A percentile compares a stretch with the other conserved stretches of the same genome.
phyloP scores from a whole-genome alignment of 345 rosid species.

The Hibiscus mutabilis region DNA sequence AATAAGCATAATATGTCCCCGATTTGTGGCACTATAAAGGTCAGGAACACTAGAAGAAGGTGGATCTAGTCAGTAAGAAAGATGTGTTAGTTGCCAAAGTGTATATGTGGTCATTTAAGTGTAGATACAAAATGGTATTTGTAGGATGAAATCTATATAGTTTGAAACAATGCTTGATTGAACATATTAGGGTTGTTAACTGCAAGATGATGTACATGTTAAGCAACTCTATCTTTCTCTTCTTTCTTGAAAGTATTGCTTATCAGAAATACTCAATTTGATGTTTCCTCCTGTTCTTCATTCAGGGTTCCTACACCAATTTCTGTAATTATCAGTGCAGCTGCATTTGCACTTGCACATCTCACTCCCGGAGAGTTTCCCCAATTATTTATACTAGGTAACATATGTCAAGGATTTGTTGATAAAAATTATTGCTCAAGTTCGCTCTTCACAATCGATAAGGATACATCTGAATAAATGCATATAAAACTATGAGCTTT shows the following conservation, averaged over 20 bases:
- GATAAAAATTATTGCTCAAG: background rate
- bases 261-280: background rate
- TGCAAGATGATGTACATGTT: background rate
- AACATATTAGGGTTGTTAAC: background rate
- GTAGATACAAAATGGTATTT: background rate
- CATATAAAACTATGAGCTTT: background rate
- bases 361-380: slow-evolving; percentile 91
- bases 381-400: slow-evolving; percentile 78
- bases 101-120: background rate
- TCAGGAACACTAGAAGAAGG: background rate
- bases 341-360: slow-evolving; percentile 88
- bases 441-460: background rate
- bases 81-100: background rate
- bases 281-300: background rate
- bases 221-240: background rate
- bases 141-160: background rate
- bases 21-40: background rate
- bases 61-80: background rate
- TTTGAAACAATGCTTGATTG: background rate
- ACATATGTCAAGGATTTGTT: background rate
- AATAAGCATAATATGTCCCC: too few relatives aligned
- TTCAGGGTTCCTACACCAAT: slow-evolving; percentile 87
- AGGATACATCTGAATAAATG: background rate
- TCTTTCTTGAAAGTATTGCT: background rate
- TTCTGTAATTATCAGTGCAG: slow-evolving; percentile 72